These are phyloP conservation scores for Dacryopinax spathularia DNA, from an alignment of 768 basidiomycete genomes.

Conservation along the genomic window DNA sequence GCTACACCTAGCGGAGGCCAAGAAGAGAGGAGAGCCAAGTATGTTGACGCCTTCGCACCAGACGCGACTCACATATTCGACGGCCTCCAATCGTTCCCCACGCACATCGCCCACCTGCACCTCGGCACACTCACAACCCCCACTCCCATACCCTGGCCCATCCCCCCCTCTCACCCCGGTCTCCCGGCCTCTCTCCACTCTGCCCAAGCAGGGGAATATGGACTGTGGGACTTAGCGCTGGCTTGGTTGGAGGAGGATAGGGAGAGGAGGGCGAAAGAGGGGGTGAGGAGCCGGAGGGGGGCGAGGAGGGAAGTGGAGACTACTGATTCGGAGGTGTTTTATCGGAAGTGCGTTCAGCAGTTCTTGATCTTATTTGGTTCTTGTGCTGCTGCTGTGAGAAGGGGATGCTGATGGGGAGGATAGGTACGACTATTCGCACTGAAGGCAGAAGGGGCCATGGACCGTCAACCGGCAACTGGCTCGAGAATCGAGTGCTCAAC, in stretches of 20 bases:
- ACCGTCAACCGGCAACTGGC: too few species aligned
- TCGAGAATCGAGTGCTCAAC: too few species aligned
- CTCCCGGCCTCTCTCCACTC: neutral
- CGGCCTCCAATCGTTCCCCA: slow-evolving; percentile 80
- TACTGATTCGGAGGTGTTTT: slow-evolving; percentile 72
- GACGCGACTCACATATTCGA: slow-evolving; percentile 98
- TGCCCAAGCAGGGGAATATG: slow-evolving; percentile 18
- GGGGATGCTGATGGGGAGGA: neutral
- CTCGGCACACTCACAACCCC: slow-evolving; percentile 56
- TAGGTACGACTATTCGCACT: slow-evolving; percentile 17
- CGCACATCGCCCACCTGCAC: slow-evolving; percentile 83
- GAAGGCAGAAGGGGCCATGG: too few species aligned
- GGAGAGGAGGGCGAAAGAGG: slow-evolving; percentile 28
- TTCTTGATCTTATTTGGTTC: neutral
- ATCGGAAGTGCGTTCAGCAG: slow-evolving; percentile 49
- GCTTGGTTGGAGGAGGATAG: slow-evolving; percentile 82
- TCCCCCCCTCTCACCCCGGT: slow-evolving; percentile 20
- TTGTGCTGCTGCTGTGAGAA: neutral
- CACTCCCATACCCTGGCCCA: slow-evolving; percentile 56
- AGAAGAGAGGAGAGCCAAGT: too few species aligned
- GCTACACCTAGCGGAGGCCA: too few species aligned
- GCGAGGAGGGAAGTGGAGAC: slow-evolving; percentile 39
- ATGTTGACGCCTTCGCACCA: too few species aligned
- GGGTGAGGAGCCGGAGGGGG: slow-evolving; percentile 44
- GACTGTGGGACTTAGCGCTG: slow-evolving; percentile 60